A percentile compares a stretch with the other conserved stretches of the same genome.
Conservation (phyloP, 2,329 filamentous ascomycete genomes). For the Sordariomycetes sp. region DNA sequence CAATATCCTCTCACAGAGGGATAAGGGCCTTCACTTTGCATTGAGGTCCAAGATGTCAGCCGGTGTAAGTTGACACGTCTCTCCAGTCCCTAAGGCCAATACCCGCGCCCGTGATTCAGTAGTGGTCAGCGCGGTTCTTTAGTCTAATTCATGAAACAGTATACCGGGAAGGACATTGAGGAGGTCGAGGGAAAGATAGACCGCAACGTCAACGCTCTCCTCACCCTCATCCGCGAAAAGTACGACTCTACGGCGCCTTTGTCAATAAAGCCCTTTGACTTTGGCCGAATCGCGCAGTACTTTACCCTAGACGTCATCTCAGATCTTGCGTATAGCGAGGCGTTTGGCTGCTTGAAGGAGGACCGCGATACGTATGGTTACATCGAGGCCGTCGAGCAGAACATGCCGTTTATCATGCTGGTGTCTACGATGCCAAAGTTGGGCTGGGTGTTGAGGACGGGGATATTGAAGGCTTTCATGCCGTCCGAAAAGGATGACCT, state of each 20-base stretch:
- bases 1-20: constrained; percentile 35
- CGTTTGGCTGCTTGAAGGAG: constrained; percentile 29
- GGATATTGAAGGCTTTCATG: constrained; percentile 23
- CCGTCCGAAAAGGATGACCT: constrained; percentile 23
- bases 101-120: too few species aligned
- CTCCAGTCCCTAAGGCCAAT: too few species aligned
- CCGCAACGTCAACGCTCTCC: constrained; percentile 26
- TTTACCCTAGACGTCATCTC: constrained; percentile 41
- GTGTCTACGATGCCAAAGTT: constrained; percentile 27
- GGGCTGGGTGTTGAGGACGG: constrained; percentile 23
- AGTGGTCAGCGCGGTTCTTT: background rate
- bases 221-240: constrained; percentile 25
- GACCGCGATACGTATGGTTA: constrained; percentile 33
- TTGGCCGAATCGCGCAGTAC: constrained; percentile 31
- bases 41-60: constrained; percentile 33
- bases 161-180: constrained; percentile 38
- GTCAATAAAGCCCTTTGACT: constrained; percentile 20
- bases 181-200: constrained; percentile 34
- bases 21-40: constrained; percentile 27
- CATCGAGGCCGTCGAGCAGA: constrained; percentile 25
- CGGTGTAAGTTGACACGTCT: constrained; percentile 25
- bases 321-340: constrained; percentile 31
- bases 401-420: constrained; percentile 27
- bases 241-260: constrained; percentile 17
- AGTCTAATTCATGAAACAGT: constrained; percentile 11